Evolutionary conservation across 1,284 basidiomycete species (phyloP).

Genomic region (Fomitopsis pinicola): DNA sequence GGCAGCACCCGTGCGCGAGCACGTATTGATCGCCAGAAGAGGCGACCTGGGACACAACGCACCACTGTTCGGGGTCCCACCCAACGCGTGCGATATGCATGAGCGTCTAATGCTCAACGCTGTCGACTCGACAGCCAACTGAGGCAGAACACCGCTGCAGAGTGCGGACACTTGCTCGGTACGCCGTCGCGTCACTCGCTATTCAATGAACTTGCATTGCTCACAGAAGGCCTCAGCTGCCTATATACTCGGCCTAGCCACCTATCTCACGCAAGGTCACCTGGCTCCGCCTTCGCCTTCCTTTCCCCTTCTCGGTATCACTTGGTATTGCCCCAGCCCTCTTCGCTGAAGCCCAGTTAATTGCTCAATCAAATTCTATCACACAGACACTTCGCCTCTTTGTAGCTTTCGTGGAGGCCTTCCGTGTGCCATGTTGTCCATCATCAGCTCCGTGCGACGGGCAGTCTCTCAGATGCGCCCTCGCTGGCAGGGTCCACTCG

Average conservation of each 20-base stretch:
- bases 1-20: neutral
- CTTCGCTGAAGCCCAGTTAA: neutral
- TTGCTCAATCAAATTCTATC: neutral
- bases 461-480: neutral
- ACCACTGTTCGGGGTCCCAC: neutral
- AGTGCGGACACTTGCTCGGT: neutral
- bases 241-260: neutral
- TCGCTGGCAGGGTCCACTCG: neutral
- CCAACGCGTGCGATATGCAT: neutral
- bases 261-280: slow-evolving; percentile 4
- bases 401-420: neutral
- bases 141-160: neutral
- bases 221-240: neutral
- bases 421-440: neutral
- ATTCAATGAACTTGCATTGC: neutral
- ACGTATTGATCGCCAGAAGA: neutral
- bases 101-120: neutral
- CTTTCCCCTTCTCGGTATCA: neutral
- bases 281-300: slow-evolving; percentile 1
- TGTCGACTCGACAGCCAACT: neutral
- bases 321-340: neutral
- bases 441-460: neutral
- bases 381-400: neutral
- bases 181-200: neutral
- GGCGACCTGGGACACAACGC: neutral